Conservation (phyloP, 2,329 filamentous ascomycete genomes). For the Fusarium luffae region DNA sequence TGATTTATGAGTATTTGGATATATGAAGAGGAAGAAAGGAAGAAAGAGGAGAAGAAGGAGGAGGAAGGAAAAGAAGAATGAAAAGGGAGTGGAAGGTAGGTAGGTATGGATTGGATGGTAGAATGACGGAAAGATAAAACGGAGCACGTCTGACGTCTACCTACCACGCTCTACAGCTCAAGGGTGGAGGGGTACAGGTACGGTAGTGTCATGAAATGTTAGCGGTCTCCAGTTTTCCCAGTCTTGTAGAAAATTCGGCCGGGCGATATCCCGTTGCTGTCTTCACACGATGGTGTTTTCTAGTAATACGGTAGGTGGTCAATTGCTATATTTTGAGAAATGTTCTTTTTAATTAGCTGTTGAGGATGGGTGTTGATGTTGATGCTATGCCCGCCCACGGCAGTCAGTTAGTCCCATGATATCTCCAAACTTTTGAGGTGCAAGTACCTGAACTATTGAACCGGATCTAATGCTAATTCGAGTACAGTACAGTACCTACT, state of each 20-base stretch:
- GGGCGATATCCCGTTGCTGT: slow-evolving; percentile 32
- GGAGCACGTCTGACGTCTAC: slow-evolving; percentile 39
- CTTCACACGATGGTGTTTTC: background rate
- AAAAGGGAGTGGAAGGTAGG: slow-evolving; percentile 8
- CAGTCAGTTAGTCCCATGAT: slow-evolving; percentile 12
- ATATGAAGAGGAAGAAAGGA: slow-evolving; percentile 36
- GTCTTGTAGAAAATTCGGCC: slow-evolving; percentile 37
- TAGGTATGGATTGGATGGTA: slow-evolving; percentile 4
- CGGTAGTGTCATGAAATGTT: slow-evolving; percentile 46
- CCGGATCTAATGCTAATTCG: background rate
- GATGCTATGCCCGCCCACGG: background rate
- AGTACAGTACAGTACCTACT: background rate
- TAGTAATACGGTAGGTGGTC: background rate
- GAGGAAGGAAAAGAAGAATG: slow-evolving; percentile 34
- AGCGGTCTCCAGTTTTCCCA: slow-evolving; percentile 45
- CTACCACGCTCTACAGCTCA: slow-evolving; percentile 11
- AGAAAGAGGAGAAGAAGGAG: slow-evolving; percentile 39
- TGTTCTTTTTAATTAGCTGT: background rate
- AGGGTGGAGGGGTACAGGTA: slow-evolving; percentile 46
- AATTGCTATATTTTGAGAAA: background rate
- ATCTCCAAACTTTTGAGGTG: background rate
- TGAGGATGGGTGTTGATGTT: slow-evolving; percentile 12
- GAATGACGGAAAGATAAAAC: slow-evolving; percentile 44
- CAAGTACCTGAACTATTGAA: background rate
- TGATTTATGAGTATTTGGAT: slow-evolving; percentile 47